A percentile compares a stretch with the other conserved stretches of the same genome.
These are phyloP conservation scores for Umbelopsis sp. DNA, from an alignment of 371 early-diverging fungal species.

Conservation along the genomic window DNA sequence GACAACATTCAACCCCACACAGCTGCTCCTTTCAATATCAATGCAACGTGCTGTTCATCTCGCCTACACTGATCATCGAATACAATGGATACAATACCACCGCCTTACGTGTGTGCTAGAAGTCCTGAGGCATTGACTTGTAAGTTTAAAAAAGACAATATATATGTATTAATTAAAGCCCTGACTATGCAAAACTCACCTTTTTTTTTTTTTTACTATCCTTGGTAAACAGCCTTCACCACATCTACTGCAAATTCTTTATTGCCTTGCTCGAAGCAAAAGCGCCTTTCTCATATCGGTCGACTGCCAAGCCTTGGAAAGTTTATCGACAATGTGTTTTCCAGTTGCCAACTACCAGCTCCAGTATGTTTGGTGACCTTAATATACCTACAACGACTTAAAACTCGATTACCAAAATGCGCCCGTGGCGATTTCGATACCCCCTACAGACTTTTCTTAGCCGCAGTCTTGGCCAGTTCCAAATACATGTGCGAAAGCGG, in stretches of 20 bases:
- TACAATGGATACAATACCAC: conserved; percentile 26
- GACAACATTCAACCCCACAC: neutral
- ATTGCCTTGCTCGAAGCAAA: conserved; percentile 40
- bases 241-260: conserved; percentile 51
- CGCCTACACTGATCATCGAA: neutral
- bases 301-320: conserved; percentile 42
- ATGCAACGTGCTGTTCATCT: neutral
- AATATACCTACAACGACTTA: conserved; percentile 77
- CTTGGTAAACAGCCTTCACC: conserved; percentile 34
- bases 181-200: too few species aligned
- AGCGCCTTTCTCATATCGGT: conserved; percentile 19
- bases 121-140: conserved; percentile 53
- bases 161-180: too few species aligned
- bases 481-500: conserved; percentile 69
- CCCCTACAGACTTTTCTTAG: conserved; percentile 76
- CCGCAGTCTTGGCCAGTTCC: conserved; percentile 70
- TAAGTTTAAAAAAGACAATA: conserved; percentile 23
- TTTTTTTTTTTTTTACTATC: conserved; percentile 5
- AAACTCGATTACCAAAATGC: conserved; percentile 59
- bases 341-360: conserved; percentile 46
- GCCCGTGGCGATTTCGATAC: conserved; percentile 77
- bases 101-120: conserved; percentile 45
- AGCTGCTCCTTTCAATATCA: neutral
- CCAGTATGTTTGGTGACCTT: conserved; percentile 64
- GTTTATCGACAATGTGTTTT: conserved; percentile 46